These are phyloP conservation scores for Fomitopsis schrenkii DNA, from an alignment of 1,284 basidiomycete genomes.

Conservation along the genomic window DNA sequence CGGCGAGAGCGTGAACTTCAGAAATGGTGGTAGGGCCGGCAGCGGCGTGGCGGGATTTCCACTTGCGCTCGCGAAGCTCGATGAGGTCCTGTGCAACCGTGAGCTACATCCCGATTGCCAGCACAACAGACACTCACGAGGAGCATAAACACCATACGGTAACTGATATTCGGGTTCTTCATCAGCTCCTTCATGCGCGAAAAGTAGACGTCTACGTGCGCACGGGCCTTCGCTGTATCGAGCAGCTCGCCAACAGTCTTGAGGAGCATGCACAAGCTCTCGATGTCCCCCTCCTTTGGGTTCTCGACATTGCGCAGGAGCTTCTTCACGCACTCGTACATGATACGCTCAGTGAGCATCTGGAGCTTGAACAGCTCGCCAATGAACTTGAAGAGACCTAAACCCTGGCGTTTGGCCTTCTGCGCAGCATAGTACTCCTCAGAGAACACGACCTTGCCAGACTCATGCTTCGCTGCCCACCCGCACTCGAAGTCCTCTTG, in stretches of 20 bases:
- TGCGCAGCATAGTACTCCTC: slow-evolving; percentile 96
- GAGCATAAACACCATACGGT: slow-evolving; percentile 94
- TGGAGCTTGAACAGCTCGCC: slow-evolving; percentile 97
- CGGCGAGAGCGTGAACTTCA: slow-evolving; percentile 62
- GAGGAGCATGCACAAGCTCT: slow-evolving; percentile 90
- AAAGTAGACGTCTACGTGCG: slow-evolving; percentile 93
- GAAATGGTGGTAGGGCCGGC: slow-evolving; percentile 88
- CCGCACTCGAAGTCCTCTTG: slow-evolving; percentile 88
- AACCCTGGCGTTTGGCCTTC: slow-evolving; percentile 95
- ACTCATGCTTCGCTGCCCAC: slow-evolving; percentile 65
- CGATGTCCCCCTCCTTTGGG: slow-evolving; percentile 97
- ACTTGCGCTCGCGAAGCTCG: slow-evolving; percentile 82
- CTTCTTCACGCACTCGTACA: slow-evolving; percentile 96
- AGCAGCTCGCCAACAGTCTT: slow-evolving; percentile 83
- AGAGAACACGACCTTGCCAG: slow-evolving; percentile 61
- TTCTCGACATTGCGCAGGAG: slow-evolving; percentile 88
- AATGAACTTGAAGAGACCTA: slow-evolving; percentile 96
- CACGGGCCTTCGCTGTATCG: slow-evolving; percentile 76
- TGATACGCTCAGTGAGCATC: slow-evolving; percentile 46
- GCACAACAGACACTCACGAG: slow-evolving; percentile 65
- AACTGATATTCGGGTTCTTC: slow-evolving; percentile 70
- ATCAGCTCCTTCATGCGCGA: slow-evolving; percentile 80
- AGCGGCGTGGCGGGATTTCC: slow-evolving; percentile 71
- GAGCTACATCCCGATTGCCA: no score
- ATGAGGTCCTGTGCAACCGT: slow-evolving; percentile 47